Base-by-base conservation (phyloP, 2,329 filamentous ascomycete species). In the Botrytis tulipae region DNA sequence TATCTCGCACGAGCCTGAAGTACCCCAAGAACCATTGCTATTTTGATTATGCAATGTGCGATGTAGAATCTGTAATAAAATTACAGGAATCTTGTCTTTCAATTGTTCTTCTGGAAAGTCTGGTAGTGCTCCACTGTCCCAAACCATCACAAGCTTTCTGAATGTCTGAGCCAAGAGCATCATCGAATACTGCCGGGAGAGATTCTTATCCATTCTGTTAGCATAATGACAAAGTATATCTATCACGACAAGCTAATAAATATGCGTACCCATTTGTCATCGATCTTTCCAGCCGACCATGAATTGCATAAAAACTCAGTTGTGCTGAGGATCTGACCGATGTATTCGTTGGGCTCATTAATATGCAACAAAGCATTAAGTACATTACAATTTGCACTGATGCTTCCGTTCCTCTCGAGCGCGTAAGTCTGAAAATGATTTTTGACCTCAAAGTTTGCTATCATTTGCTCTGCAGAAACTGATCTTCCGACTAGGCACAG, bases 381-480 rank as follows among this genome's bases (percentile, higher is more conserved):
- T 20, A 51, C 68, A 70, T 70, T 61, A 40, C 40, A 70, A 29
- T 70, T 70, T 46, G 37, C 68, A 22, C 37, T 60, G n/a, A 70
- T 42, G 62, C 70, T 71, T 35, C 25, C 57, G 32, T 70, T 73
- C 1, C 66, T 40, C 54, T 73, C 72, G 25, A 20, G 22, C 9
- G 20, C 35, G 60, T 73, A 73, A 16, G 67, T 73, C 46, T 40
- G 14, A 51, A 73, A 73, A 40, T 66, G 61, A 8, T 22, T 35
- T 35, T 44, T 20, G 14, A 32, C 63, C 22, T 73, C 60, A 60
- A 73, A 70, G 8, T 60, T 44, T 4, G 20, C 37, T n/a, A 70
- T 71, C 67, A 70, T 61, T 12, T 40, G 12, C 35, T 61, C 32
- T 40, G 22, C 35, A 22, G 35, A 40, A 3, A 61, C 72, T 61